Conservation (phyloP, 2,329 filamentous ascomycete genomes). For the Passalora sequoiae region DNA sequence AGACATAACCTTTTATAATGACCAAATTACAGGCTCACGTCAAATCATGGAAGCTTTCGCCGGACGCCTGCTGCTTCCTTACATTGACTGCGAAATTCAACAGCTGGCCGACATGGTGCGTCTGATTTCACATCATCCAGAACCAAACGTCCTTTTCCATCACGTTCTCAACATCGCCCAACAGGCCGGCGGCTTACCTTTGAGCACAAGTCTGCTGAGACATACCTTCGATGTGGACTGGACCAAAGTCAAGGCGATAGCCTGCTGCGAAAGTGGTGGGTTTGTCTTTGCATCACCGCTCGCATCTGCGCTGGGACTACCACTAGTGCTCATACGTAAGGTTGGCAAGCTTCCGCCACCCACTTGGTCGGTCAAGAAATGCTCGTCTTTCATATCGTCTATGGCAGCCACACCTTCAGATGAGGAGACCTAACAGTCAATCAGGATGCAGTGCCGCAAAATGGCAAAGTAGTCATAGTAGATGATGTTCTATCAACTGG, state of each 20-base stretch:
- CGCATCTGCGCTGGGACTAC: slow-evolving; percentile 39
- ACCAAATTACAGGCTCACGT: slow-evolving; percentile 41
- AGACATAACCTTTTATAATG: slow-evolving; percentile 50
- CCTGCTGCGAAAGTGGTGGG: slow-evolving; percentile 54
- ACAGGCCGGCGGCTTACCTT: slow-evolving; percentile 45
- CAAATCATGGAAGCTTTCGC: slow-evolving; percentile 5
- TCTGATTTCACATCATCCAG: slow-evolving; percentile 48
- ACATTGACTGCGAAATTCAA: slow-evolving; percentile 45
- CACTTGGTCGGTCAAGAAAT: slow-evolving; percentile 46
- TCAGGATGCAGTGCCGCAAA: slow-evolving; percentile 37
- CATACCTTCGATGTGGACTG: slow-evolving; percentile 46
- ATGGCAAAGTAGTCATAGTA: slow-evolving; percentile 49
- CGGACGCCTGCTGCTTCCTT: slow-evolving; percentile 38
- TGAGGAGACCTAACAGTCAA: slow-evolving; percentile 47
- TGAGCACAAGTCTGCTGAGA: slow-evolving; percentile 51
- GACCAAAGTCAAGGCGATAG: slow-evolving; percentile 44
- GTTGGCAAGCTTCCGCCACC: slow-evolving; percentile 57
- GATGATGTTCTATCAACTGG: slow-evolving; percentile 58
- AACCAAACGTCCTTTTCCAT: slow-evolving; percentile 49
- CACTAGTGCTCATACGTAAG: slow-evolving; percentile 50
- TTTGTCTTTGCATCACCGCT: slow-evolving; percentile 53
- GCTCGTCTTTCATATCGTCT: slow-evolving; percentile 52
- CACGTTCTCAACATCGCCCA: slow-evolving; percentile 55
- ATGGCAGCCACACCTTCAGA: slow-evolving; percentile 16
- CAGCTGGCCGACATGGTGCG: slow-evolving; percentile 49